A percentile compares a stretch with the other conserved stretches of the same genome.
phyloP scores from a whole-genome alignment of 352 stramenopile species.

The Globisporangium alternatum region DNA sequence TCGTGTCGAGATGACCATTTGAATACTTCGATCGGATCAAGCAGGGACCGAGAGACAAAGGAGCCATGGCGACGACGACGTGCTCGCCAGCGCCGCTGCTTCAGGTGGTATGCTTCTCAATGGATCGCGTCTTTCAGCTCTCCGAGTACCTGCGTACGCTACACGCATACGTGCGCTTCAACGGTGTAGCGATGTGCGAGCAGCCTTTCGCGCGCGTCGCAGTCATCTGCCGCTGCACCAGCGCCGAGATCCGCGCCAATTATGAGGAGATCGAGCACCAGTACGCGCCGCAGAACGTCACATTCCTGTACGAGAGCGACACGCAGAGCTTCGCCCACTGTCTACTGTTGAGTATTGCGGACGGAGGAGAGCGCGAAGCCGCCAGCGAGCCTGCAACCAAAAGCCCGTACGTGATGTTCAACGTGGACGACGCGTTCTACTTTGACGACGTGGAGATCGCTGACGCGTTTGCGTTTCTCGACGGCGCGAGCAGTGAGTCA shows the following conservation, averaged over 20 bases:
- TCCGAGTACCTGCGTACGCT: conserved; percentile 54
- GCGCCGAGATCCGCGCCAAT: conserved; percentile 21
- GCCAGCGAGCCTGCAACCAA: neutral
- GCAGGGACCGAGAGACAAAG: neutral
- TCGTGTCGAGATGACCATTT: neutral
- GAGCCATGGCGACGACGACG: neutral
- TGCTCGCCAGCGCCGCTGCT: conserved; percentile 16
- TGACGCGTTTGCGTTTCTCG: conserved; percentile 25
- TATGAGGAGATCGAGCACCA: conserved; percentile 31
- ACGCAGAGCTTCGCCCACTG: conserved; percentile 29
- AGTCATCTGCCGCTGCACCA: conserved; percentile 41
- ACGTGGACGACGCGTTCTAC: conserved; percentile 63
- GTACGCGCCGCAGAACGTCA: conserved; percentile 25
- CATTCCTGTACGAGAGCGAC: conserved; percentile 35
- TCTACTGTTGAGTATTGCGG: conserved; percentile 23
- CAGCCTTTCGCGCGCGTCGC: conserved; percentile 24
- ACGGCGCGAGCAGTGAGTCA: neutral
- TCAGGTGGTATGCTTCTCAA: conserved; percentile 61
- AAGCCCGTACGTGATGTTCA: conserved; percentile 39
- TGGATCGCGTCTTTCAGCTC: conserved; percentile 62
- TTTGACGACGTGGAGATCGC: conserved; percentile 46
- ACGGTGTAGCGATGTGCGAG: conserved; percentile 22
- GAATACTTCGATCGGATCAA: neutral
- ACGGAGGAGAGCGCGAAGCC: conserved; percentile 5
- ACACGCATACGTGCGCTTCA: conserved; percentile 27